phyloP scores from a whole-genome alignment of 495 filamentous ascomycete species.

The Elaphomyces granulatus region DNA sequence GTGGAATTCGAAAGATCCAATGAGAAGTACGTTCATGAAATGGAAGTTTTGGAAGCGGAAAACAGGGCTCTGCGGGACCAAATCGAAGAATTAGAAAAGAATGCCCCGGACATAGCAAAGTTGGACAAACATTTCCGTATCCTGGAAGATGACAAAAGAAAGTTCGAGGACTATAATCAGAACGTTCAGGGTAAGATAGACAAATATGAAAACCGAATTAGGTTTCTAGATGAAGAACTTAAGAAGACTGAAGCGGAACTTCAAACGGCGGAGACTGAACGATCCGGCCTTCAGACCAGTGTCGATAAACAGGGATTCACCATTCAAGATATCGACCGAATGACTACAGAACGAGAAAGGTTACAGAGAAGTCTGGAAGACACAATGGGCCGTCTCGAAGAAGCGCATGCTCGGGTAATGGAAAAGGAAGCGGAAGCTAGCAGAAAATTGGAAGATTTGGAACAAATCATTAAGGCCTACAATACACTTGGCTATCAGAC shows the following conservation, averaged over 20 bases:
- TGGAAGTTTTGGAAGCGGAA: constrained; percentile 71
- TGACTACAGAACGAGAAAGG: constrained; percentile 88
- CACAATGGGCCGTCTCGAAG: constrained; percentile 57
- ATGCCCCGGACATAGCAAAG: constrained; percentile 62
- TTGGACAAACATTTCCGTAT: constrained; percentile 75
- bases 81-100: constrained; percentile 77
- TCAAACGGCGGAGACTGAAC: constrained; percentile 64
- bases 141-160: constrained; percentile 76
- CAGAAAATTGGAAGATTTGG: constrained; percentile 73
- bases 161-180: constrained; percentile 85
- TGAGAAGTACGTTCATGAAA: constrained; percentile 62
- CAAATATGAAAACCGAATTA: constrained; percentile 63
- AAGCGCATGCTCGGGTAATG: constrained; percentile 62
- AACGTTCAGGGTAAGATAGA: constrained; percentile 64
- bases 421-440: constrained; percentile 77
- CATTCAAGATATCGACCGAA: constrained; percentile 94
- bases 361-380: constrained; percentile 72
- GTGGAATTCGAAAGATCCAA: constrained; percentile 75
- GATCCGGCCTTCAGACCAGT: constrained; percentile 58
- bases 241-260: constrained; percentile 65
- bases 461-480: constrained; percentile 72
- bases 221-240: constrained; percentile 65
- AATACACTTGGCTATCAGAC: constrained; percentile 90
- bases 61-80: constrained; percentile 63
- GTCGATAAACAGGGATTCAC: constrained; percentile 89